Percentiles rank a stretch among this genome's conserved stretches.
phyloP scores from a whole-genome alignment of 2,329 filamentous ascomycete species.

The Fusarium setosum region DNA sequence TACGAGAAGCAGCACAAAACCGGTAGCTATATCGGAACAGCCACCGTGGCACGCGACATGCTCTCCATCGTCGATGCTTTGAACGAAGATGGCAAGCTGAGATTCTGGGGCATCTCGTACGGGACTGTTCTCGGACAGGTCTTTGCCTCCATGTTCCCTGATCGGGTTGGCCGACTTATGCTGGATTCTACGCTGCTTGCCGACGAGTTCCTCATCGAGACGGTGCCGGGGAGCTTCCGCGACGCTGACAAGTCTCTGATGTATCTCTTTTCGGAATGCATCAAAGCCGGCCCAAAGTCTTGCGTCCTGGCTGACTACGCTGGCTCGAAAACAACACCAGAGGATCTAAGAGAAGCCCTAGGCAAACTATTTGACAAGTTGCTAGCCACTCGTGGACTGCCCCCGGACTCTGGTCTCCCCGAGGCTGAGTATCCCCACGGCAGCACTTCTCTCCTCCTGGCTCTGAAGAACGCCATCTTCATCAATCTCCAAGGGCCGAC shows the following conservation, averaged over 20 bases:
- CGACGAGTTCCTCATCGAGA: slow-evolving; percentile 5
- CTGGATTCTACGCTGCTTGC: slow-evolving; percentile 24
- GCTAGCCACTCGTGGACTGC: background rate
- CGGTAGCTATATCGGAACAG: slow-evolving; percentile 45
- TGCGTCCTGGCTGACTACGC: slow-evolving; percentile 4
- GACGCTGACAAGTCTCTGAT: slow-evolving; percentile 11
- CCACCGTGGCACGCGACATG: slow-evolving; percentile 52
- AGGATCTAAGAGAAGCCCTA: background rate
- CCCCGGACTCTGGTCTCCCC: background rate
- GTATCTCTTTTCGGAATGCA: slow-evolving; percentile 12
- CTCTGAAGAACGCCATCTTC: background rate
- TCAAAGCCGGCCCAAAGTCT: background rate
- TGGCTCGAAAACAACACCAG: background rate
- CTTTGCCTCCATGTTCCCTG: slow-evolving; percentile 33
- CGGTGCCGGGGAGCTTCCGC: background rate
- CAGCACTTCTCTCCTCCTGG: background rate
- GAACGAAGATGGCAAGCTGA: slow-evolving; percentile 45
- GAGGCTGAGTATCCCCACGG: background rate
- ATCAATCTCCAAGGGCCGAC: background rate
- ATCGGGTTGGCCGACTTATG: slow-evolving; percentile 24
- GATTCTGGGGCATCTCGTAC: slow-evolving; percentile 46
- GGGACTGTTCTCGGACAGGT: slow-evolving; percentile 26
- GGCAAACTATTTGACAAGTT: background rate
- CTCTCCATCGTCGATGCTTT: slow-evolving; percentile 51
- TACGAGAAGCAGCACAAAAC: slow-evolving; percentile 28